Conservation (phyloP, 805 yeast species). For the Phaffomyces thermotolerans region DNA sequence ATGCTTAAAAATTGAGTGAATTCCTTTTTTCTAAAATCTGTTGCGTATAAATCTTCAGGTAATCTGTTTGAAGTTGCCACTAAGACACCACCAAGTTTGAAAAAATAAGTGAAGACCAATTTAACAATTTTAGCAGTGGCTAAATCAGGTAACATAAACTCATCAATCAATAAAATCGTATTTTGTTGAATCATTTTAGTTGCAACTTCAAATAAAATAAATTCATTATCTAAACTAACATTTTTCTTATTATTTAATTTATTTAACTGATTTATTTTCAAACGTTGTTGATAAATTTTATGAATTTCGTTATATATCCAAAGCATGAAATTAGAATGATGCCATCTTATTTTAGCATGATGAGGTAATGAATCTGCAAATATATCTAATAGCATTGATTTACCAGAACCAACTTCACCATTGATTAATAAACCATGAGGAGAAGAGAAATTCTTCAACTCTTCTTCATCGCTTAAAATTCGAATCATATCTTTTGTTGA, state of each 20-base stretch:
- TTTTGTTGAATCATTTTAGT: slow-evolving; percentile 50
- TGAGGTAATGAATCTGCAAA: slow-evolving; percentile 62
- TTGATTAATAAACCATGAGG: slow-evolving; percentile 60
- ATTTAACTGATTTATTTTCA: slow-evolving; percentile 18
- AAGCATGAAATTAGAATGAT: slow-evolving; percentile 60
- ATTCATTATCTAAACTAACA: slow-evolving; percentile 49
- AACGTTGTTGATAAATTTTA: slow-evolving; percentile 39
- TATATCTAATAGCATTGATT: slow-evolving; percentile 66
- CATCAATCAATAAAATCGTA: slow-evolving; percentile 59
- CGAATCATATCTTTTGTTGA: slow-evolving; percentile 35
- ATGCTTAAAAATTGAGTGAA: slow-evolving; percentile 51
- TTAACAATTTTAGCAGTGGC: slow-evolving; percentile 66
- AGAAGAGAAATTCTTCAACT: slow-evolving; percentile 41
- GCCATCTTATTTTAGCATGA: slow-evolving; percentile 60
- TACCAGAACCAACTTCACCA: slow-evolving; percentile 72
- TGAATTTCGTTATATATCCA: slow-evolving; percentile 64
- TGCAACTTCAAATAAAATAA: slow-evolving; percentile 59
- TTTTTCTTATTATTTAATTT: slow-evolving; percentile 18
- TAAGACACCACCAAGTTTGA: slow-evolving; percentile 66
- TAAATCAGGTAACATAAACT: slow-evolving; percentile 71
- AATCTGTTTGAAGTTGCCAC: slow-evolving; percentile 69
- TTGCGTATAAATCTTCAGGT: slow-evolving; percentile 66
- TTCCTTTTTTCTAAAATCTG: slow-evolving; percentile 51
- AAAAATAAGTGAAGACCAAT: slow-evolving; percentile 58
- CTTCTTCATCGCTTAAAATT: slow-evolving; percentile 55